phyloP scores from a whole-genome alignment of 139 green algal species.

The Dunaliella sp. region DNA sequence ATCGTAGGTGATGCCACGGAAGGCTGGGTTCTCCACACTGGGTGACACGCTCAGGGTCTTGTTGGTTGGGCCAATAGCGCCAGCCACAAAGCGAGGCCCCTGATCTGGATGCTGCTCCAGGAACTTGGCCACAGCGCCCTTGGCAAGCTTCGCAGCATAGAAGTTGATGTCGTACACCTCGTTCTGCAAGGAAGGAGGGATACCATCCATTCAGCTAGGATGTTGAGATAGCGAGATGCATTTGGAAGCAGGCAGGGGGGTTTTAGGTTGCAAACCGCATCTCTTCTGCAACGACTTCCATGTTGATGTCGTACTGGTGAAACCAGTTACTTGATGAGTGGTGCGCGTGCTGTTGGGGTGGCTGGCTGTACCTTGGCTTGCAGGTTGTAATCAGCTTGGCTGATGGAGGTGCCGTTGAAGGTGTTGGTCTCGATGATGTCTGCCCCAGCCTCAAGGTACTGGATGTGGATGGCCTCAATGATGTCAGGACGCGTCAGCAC shows the following conservation, averaged over 20 bases:
- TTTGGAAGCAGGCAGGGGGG: no score
- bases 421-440: conserved; percentile 99
- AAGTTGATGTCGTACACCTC: conserved; percentile 10
- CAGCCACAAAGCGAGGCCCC: conserved; percentile 86
- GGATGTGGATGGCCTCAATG: conserved; percentile 89
- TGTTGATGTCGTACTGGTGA: not conserved
- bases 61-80: conserved; percentile 95
- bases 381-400: conserved; percentile 92
- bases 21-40: conserved; percentile 95
- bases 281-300: not conserved
- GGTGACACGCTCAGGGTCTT: conserved; percentile 95
- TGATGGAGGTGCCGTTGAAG: conserved; percentile 94
- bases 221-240: not conserved
- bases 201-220: not conserved
- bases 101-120: conserved; percentile 75
- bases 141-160: conserved; percentile 81
- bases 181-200: not conserved
- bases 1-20: conserved; percentile 91
- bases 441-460: conserved; percentile 86
- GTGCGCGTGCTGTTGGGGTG: not conserved
- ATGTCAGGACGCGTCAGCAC: conserved; percentile 93
- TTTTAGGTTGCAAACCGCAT: not conserved
- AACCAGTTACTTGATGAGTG: not conserved
- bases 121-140: conserved; percentile 66
- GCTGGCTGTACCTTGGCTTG: conserved; percentile 46